Base-by-base conservation (phyloP, 1,139 yeast species). In the Yamadazyma trypodendri region DNA sequence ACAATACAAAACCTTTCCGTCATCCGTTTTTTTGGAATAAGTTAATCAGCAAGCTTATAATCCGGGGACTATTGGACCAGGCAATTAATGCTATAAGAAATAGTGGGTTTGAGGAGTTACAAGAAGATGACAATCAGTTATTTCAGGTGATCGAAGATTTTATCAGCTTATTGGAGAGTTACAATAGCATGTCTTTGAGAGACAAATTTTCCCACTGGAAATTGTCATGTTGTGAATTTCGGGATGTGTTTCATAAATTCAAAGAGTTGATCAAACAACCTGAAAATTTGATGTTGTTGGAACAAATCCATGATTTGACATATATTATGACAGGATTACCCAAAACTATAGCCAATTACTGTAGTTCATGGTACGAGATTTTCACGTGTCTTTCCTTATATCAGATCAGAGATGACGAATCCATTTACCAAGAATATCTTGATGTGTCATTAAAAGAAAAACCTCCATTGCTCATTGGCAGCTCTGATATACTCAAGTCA, bases 291-390 rank as follows among this genome's bases (percentile, higher is more conserved):
- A 49, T 49, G 4, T 61, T 75, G 18, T 58, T 67, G 4, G 54
- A 61, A 29, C 77, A 72, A 46, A 56, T 77, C 12, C 60, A 60
- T 39, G 77, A 73, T 36, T 48, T 77, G 24, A 49, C 75, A 2
- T 58, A 68, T 28, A 63, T 75, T 4, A 51, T 76, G 38, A 68
- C 80, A 2, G 90, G 90, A 1, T 69, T 75, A 36, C 71, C 75
- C 10, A 67, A 68, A 31, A 63, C 79, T 0, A 79, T 81, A 18
- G 54, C 76, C 2, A 62, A 61, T 12, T 65, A 60, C 39, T 69
- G 83, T 24, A 62, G 65, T 6, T 62, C 75, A 1, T 87, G 96
- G 96, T 84, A 80, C 55, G 95, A 86, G 52, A 70, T 81, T 14
- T 69, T 79, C 33, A 68, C 78, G 33, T 83, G 86, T 1, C 70